These are phyloP conservation scores for Byssoonygena ceratinophila DNA, from an alignment of 2,329 filamentous ascomycete genomes.

Conservation along the genomic window DNA sequence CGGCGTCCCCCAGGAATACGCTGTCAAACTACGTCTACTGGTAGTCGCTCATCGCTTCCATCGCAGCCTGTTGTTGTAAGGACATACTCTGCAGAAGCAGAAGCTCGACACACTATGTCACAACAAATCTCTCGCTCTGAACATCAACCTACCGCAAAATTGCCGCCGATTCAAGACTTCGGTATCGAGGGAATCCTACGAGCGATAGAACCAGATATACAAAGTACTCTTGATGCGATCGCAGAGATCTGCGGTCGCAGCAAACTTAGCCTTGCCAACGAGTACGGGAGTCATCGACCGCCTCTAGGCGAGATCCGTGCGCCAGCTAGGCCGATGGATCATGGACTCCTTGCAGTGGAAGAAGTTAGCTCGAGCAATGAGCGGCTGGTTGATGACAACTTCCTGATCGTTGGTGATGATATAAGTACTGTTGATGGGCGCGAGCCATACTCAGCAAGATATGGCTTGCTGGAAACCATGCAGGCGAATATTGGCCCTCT, in stretches of 20 bases:
- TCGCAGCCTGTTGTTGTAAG: slow-evolving; percentile 38
- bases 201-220: slow-evolving; percentile 49
- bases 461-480: slow-evolving; percentile 30
- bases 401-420: slow-evolving; percentile 32
- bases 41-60: slow-evolving; percentile 22
- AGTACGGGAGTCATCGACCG: slow-evolving; percentile 52
- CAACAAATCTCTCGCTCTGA: slow-evolving; percentile 20
- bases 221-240: slow-evolving; percentile 49
- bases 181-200: slow-evolving; percentile 47
- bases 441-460: slow-evolving; percentile 28
- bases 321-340: slow-evolving; percentile 18
- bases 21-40: slow-evolving; percentile 20
- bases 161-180: slow-evolving; percentile 44
- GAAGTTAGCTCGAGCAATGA: slow-evolving; percentile 34
- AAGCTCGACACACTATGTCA: slow-evolving; percentile 27
- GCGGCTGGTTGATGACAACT: slow-evolving; percentile 27
- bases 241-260: slow-evolving; percentile 54
- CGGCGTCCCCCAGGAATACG: slow-evolving; percentile 22
- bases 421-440: slow-evolving; percentile 30
- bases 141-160: slow-evolving; percentile 22
- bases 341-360: slow-evolving; percentile 34
- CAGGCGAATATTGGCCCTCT: slow-evolving; percentile 21
- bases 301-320: slow-evolving; percentile 49
- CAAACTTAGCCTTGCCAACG: slow-evolving; percentile 51
- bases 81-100: slow-evolving; percentile 33